phyloP scores from a whole-genome alignment of 495 filamentous ascomycete genomes.

The Talaromyces liani region DNA sequence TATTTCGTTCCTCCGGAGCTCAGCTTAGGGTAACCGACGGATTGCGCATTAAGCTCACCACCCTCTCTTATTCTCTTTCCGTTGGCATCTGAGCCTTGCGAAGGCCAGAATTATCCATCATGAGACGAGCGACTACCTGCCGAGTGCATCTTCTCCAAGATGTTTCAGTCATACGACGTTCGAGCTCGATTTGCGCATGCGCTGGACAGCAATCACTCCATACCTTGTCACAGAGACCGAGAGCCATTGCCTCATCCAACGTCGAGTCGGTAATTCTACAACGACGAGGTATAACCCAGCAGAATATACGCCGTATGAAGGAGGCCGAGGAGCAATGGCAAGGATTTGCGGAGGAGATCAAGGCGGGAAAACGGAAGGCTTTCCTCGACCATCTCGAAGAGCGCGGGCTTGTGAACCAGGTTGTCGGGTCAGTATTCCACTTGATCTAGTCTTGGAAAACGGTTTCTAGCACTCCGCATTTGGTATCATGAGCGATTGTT shows the following conservation, averaged over 20 bases:
- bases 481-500: neutral
- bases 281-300: slow-evolving; percentile 40
- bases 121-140: neutral
- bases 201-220: slow-evolving; percentile 1
- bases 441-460: neutral
- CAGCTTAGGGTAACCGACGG: neutral
- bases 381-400: slow-evolving; percentile 69
- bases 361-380: slow-evolving; percentile 51
- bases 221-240: neutral
- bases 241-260: neutral
- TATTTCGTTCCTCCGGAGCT: neutral
- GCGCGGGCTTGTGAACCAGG: slow-evolving; percentile 69
- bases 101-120: neutral
- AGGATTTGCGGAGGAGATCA: slow-evolving; percentile 45
- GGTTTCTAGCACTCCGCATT: neutral
- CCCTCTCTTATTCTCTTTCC: neutral
- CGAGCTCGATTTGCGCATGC: neutral
- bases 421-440: slow-evolving; percentile 59
- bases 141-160: slow-evolving; percentile 1
- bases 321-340: slow-evolving; percentile 54
- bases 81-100: neutral
- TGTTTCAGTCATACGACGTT: neutral
- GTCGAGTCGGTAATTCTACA: slow-evolving; percentile 15
- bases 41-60: neutral
- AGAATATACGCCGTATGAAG: slow-evolving; percentile 42